These are phyloP conservation scores for Tephrocybe sp. DNA, from an alignment of 768 basidiomycete species.

Conservation along the genomic window DNA sequence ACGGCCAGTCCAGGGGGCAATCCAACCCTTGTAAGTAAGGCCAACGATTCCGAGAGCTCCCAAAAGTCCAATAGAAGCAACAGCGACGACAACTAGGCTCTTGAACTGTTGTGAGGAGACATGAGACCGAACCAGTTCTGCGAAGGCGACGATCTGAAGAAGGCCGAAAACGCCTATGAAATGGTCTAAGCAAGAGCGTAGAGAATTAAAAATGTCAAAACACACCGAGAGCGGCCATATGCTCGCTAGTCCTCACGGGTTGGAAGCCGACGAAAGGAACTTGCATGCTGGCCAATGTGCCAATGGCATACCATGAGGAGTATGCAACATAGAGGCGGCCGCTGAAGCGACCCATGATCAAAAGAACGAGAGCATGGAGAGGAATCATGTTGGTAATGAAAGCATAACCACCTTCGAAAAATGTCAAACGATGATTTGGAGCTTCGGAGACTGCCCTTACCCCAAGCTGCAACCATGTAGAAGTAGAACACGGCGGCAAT, in stretches of 20 bases:
- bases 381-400: conserved; percentile 99
- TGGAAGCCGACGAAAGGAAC: conserved; percentile 99
- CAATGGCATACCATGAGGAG: conserved; percentile 97
- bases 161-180: conserved; percentile 86
- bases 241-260: conserved; percentile 95
- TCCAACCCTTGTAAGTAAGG: conserved; percentile 90
- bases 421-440: conserved; percentile 4
- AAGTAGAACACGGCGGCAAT: conserved; percentile 95
- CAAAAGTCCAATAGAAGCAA: conserved; percentile 67
- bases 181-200: conserved; percentile 2
- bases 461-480: conserved; percentile 99
- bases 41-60: conserved; percentile 72
- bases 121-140: conserved; percentile 83
- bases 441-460: conserved; percentile 38
- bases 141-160: conserved; percentile 93
- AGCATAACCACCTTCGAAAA: conserved; percentile 97
- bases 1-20: conserved; percentile 99
- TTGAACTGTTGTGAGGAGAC: conserved; percentile 93
- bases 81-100: conserved; percentile 65
- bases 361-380: conserved; percentile 88
- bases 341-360: conserved; percentile 95
- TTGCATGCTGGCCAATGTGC: conserved; percentile 97
- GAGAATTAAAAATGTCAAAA: background rate
- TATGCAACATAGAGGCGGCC: conserved; percentile 92
- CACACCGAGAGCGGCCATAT: conserved; percentile 95